Conservation (phyloP, 768 basidiomycete genomes). For the Suillus hirtellus region DNA sequence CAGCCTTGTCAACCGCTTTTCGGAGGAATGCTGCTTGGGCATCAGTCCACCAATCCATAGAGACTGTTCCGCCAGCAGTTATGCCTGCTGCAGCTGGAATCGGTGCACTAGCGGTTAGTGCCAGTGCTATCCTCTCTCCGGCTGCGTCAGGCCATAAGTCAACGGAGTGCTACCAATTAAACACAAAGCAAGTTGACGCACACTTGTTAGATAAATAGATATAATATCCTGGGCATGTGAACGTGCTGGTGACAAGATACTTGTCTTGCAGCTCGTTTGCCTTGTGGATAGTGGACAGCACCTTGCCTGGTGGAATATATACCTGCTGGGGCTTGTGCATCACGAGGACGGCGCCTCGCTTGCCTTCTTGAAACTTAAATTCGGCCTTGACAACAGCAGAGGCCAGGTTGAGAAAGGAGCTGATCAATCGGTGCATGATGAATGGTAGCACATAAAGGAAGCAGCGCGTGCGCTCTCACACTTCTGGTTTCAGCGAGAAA, state of each 20-base stretch:
- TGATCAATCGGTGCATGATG: not conserved
- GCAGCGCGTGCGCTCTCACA: constrained; percentile 20
- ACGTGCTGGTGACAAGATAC: constrained; percentile 33
- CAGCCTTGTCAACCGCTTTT: constrained; percentile 21
- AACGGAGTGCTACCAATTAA: constrained; percentile 5
- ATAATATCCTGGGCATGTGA: constrained; percentile 35
- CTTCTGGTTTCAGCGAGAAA: constrained; percentile 16
- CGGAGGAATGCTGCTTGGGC: constrained; percentile 23
- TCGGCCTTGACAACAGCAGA: constrained; percentile 34
- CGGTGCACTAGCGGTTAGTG: constrained; percentile 20
- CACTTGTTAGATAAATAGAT: constrained; percentile 34
- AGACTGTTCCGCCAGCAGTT: constrained; percentile 16
- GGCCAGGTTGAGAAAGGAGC: constrained; percentile 25
- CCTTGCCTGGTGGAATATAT: constrained; percentile 21
- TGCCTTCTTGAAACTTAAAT: constrained; percentile 35
- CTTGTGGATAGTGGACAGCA: constrained; percentile 27
- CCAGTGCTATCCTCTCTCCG: constrained; percentile 27
- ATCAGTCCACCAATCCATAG: constrained; percentile 25
- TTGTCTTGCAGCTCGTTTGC: constrained; percentile 30
- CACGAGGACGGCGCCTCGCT: constrained; percentile 36
- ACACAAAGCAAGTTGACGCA: not conserved
- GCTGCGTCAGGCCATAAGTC: constrained; percentile 14
- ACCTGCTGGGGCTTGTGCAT: constrained; percentile 31
- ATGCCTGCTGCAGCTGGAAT: constrained; percentile 12
- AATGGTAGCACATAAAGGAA: not conserved